Percentiles rank a stretch among this genome's conserved stretches.
These are phyloP conservation scores for Austroboletus festivus DNA, from an alignment of 768 basidiomycete genomes.

Conservation along the genomic window DNA sequence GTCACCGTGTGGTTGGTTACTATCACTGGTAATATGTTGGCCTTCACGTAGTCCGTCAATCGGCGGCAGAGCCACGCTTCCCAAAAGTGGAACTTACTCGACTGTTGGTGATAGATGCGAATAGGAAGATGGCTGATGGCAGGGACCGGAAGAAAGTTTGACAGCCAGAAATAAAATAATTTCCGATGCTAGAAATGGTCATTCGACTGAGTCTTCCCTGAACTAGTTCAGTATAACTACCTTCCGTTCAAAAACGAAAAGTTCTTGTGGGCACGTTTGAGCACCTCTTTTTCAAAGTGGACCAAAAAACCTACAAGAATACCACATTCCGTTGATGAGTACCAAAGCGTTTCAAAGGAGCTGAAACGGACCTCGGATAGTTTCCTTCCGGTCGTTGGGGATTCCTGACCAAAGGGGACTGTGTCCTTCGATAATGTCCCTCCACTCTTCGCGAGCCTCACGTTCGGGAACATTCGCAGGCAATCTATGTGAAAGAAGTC, in stretches of 20 bases:
- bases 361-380: slow-evolving; percentile 65
- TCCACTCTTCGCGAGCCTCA: slow-evolving; percentile 86
- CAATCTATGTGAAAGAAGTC: slow-evolving; percentile 76
- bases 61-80: slow-evolving; percentile 8
- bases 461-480: slow-evolving; percentile 64
- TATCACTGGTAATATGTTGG: slow-evolving; percentile 85
- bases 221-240: slow-evolving; percentile 30
- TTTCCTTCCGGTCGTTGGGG: slow-evolving; percentile 86
- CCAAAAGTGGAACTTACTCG: slow-evolving; percentile 37
- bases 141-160: slow-evolving; percentile 89
- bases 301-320: slow-evolving; percentile 78
- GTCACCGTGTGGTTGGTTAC: slow-evolving; percentile 96
- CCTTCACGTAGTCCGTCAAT: slow-evolving; percentile 35
- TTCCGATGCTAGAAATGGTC: slow-evolving; percentile 60
- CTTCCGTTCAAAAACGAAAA: slow-evolving; percentile 93
- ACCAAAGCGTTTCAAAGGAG: background rate
- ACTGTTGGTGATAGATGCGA: slow-evolving; percentile 86
- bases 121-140: slow-evolving; percentile 90
- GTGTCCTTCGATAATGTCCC: slow-evolving; percentile 85
- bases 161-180: slow-evolving; percentile 88
- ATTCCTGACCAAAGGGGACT: slow-evolving; percentile 82
- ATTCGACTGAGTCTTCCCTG: slow-evolving; percentile 1
- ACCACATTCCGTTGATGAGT: slow-evolving; percentile 1
- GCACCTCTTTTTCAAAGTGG: slow-evolving; percentile 83
- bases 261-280: slow-evolving; percentile 88